Percentiles rank a stretch among this genome's conserved stretches.
Evolutionary conservation across 768 basidiomycete species (phyloP).

Genomic region (Mycena latifolia): DNA sequence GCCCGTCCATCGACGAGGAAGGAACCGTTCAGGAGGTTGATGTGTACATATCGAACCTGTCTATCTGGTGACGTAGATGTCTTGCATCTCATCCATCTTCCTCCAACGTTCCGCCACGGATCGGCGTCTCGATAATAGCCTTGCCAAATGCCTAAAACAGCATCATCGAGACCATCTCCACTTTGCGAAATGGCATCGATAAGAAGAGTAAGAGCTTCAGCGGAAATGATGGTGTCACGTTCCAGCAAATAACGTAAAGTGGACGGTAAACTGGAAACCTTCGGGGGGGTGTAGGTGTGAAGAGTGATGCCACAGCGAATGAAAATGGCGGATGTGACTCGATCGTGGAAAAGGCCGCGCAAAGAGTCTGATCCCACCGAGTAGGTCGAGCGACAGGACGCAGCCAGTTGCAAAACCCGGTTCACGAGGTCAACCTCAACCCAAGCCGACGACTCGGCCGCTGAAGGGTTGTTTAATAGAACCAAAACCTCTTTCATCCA

Average conservation of each 20-base stretch:
- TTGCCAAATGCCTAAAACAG: constrained; percentile 1
- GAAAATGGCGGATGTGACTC: constrained; percentile 42
- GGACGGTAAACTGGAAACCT: background rate
- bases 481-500: constrained; percentile 50
- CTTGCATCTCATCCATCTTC: constrained; percentile 44
- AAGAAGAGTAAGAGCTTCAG: background rate
- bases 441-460: constrained; percentile 43
- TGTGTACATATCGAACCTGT: constrained; percentile 46
- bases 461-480: constrained; percentile 49
- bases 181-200: background rate
- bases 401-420: constrained; percentile 35
- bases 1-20: constrained; percentile 57
- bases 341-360: constrained; percentile 36
- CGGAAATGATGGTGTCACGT: constrained; percentile 2
- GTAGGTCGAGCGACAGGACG: constrained; percentile 43
- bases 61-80: constrained; percentile 33
- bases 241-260: constrained; percentile 20
- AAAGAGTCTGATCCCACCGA: constrained; percentile 1
- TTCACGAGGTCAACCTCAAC: constrained; percentile 34
- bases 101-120: constrained; percentile 25
- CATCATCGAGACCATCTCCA: constrained; percentile 9
- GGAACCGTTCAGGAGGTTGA: constrained; percentile 55
- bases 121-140: constrained; percentile 17
- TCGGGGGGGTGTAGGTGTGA: constrained; percentile 10
- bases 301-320: constrained; percentile 48